Evolutionary conservation across 2,329 filamentous ascomycete species (phyloP), one percentile per base, ranked within the genome.

Genomic region (Amauroascus verrucosus): DNA sequence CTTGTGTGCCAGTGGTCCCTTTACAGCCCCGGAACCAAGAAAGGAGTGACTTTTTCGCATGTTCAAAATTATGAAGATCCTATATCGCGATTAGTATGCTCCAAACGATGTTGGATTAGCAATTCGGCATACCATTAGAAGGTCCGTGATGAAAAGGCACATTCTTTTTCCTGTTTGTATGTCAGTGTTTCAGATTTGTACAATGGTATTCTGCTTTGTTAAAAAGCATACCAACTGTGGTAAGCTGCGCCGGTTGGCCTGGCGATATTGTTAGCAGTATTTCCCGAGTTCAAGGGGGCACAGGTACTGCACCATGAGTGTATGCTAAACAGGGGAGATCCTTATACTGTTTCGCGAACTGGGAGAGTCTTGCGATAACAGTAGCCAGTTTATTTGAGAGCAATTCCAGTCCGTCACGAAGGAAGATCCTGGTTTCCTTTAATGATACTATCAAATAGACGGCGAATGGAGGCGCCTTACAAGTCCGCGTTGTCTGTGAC

Each of bases 1-100:
- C 88, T 69, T 93, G 86, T 1, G 85, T 88, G 51, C 86, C 82
- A 0, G 86, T 90, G 24, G 85, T 87, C 48, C 81, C 81, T 68
- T 82, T 80, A 54, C 80, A 82, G 62, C 86, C 57, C 49, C 37
- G 48, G 28, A 51, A 51, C 48, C 48, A 52, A 3, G 40, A 46
- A 16, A 45, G 43, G 9, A 47, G 40, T 9, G 50, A 47, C 33
- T 32, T 35, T 11, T 38, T 45, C 13, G 46, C 46, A 14, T 43
- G 51, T 43, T 52, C 50, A 18, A 52, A 28, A 46, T 52, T 47
- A 24, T 40, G 40, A 35, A 53, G 51, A 16, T 48, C 51, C 51
- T 48, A 11, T 22, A 48, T 3, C 16, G 11, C n/a, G 30, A 14
- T 49, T 28, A 46, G 44, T 32, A 46, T 18, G 6, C 6, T 11